Percentiles rank a stretch among this genome's conserved stretches.
phyloP scores from a whole-genome alignment of 192 early-diverging fungal species.

The Coemansia sp. region DNA sequence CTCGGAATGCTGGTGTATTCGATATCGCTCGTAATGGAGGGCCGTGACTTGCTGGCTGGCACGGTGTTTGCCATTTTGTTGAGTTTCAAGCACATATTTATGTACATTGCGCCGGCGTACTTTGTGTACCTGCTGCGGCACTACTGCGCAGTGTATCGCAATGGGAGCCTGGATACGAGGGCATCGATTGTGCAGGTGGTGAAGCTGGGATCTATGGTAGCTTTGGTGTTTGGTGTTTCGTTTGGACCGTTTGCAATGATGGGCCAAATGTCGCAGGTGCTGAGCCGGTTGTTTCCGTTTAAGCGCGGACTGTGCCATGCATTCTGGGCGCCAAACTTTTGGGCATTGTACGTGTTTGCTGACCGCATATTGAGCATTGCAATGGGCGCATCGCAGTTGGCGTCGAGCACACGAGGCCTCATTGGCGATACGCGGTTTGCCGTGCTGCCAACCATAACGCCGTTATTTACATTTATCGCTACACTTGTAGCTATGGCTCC shows the following conservation, averaged over 20 bases:
- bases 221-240: constrained; percentile 72
- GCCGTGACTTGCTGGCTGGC: constrained; percentile 56
- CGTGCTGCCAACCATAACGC: constrained; percentile 71
- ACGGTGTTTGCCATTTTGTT: constrained; percentile 81
- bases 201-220: constrained; percentile 63
- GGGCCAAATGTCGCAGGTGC: constrained; percentile 74
- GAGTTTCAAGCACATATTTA: constrained; percentile 98
- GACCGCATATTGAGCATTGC: constrained; percentile 60
- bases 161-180: constrained; percentile 1
- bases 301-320: constrained; percentile 95
- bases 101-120: constrained; percentile 89
- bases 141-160: constrained; percentile 63
- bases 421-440: constrained; percentile 87
- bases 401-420: constrained; percentile 80
- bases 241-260: constrained; percentile 77
- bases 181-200: constrained; percentile 54
- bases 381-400: constrained; percentile 2
- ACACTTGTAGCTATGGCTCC: constrained; percentile 71
- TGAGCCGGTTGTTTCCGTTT: constrained; percentile 88
- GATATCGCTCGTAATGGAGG: constrained; percentile 69
- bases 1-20: constrained; percentile 85
- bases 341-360: constrained; percentile 84
- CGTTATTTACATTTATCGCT: constrained; percentile 69
- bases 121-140: constrained; percentile 82
- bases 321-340: constrained; percentile 97